Base-by-base conservation (phyloP, 768 basidiomycete genomes). In the Boletus huronensis region DNA sequence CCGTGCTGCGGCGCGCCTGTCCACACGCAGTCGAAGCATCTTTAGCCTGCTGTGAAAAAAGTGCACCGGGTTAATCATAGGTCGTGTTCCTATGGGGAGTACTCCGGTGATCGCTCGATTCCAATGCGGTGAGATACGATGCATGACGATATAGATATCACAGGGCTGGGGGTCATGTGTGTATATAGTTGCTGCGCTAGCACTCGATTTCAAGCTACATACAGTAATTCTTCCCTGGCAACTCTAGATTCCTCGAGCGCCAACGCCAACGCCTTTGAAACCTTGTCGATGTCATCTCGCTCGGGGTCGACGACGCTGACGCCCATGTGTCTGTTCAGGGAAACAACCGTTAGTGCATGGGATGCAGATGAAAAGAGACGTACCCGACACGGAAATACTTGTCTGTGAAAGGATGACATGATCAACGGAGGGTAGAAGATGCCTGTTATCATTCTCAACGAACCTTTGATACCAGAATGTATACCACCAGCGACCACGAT, bases 381-480 rank as follows among this genome's bases (percentile, higher is more conserved):
- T 55, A 82, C 81, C 93, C 94, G 50, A 97, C 84, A 48, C 94
- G 87, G 86, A 96, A 93, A 72, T 96, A 96, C 64, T 85, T 87
- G 65, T 88, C 88, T 89, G 58, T 25, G 58, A 23, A 52, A 28
- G 11, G 17, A 39, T 13, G 8, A 29, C 14, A 32, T 38, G 21
- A 58, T 69, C 38, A 66, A 28, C 13, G 13, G 34, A 26, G 17
- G 32, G n/a, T 23, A 32, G 46, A 28, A 45, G 29, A 45, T 47
- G 21, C 42, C 46, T 38, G 46, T 17, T 17, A 8, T 40, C 49
- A 10, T 32, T 26, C 16, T 36, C 32, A 34, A 69, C 76, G n/a
- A 35, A 85, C 88, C 87, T 77, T 91, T 93, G 71, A 92, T 85
- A 35, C 77, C 81, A 54, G 83, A 81, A 71, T 96, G 90, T 58